Percentiles rank a stretch among this genome's conserved stretches.
These are phyloP conservation scores for Alternaria novae-zelandiae DNA, from an alignment of 2,329 filamentous ascomycete genomes.

Conservation along the genomic window DNA sequence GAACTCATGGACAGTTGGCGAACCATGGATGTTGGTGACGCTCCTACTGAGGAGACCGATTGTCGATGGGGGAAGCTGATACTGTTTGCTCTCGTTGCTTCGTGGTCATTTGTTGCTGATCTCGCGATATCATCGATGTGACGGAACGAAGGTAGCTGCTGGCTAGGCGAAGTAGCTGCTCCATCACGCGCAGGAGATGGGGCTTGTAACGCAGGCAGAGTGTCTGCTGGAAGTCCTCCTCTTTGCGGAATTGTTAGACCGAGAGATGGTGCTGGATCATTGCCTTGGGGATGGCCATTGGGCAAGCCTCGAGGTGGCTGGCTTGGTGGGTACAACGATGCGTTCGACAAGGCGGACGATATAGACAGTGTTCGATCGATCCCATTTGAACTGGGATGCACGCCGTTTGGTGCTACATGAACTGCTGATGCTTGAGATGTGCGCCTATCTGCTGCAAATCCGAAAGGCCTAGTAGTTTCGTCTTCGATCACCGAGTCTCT, in stretches of 20 bases:
- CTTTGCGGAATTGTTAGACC: slow-evolving; percentile 1
- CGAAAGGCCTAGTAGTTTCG: slow-evolving; percentile 10
- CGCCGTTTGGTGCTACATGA: slow-evolving; percentile 7
- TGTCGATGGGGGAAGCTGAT: slow-evolving; percentile 41
- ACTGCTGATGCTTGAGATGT: slow-evolving; percentile 15
- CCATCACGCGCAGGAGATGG: slow-evolving; percentile 38
- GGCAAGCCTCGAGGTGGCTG: slow-evolving; percentile 26
- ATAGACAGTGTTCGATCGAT: slow-evolving; percentile 4
- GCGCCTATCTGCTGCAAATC: slow-evolving; percentile 16
- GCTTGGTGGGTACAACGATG: slow-evolving; percentile 13
- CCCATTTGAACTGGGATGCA: slow-evolving; percentile 9
- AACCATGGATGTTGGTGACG: slow-evolving; percentile 44
- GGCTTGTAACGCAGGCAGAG: slow-evolving; percentile 46
- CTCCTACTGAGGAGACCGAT: slow-evolving; percentile 44
- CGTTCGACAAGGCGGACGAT: slow-evolving; percentile 13
- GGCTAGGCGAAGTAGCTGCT: slow-evolving; percentile 37
- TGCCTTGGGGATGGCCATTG: slow-evolving; percentile 28
- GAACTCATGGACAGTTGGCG: slow-evolving; percentile 44
- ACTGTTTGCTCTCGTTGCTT: slow-evolving; percentile 33
- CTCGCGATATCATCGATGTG: slow-evolving; percentile 45
- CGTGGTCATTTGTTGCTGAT: slow-evolving; percentile 40
- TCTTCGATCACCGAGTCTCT: slow-evolving; percentile 26
- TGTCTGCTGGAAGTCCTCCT: slow-evolving; percentile 35
- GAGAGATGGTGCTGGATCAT: slow-evolving; percentile 9
- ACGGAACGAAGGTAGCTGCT: slow-evolving; percentile 42